phyloP scores from a whole-genome alignment of 176 grass and related monocot genomes.

The Rhynchospora pubera region DNA sequence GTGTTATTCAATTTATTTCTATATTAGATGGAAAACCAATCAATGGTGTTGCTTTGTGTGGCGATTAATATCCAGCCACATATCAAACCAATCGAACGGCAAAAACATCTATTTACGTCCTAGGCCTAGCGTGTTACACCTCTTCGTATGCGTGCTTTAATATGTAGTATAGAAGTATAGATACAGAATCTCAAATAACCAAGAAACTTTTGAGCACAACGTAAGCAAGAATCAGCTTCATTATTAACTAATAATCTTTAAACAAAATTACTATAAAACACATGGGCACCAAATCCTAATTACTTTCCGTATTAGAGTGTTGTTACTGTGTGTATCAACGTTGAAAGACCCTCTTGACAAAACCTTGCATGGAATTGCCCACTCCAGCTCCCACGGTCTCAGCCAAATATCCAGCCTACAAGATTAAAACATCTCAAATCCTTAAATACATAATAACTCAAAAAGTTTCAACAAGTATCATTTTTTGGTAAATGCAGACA shows the following conservation, averaged over 20 bases:
- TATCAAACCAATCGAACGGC: too few relatives aligned
- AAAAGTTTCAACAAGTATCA: neutral
- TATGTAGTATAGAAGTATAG: too few relatives aligned
- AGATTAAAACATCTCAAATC: neutral
- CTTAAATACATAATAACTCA: neutral
- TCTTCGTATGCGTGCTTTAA: too few relatives aligned
- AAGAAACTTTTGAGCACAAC: neutral
- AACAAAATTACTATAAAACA: neutral
- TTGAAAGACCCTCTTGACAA: slow-evolving; percentile 56
- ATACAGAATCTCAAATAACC: neutral
- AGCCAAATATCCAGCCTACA: slow-evolving; percentile 60
- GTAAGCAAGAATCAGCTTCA: neutral
- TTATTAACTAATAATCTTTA: neutral
- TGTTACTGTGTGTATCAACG: slow-evolving; percentile 21
- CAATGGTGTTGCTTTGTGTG: too few relatives aligned
- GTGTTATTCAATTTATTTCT: too few relatives aligned
- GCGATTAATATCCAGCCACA: too few relatives aligned
- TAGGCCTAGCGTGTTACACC: too few relatives aligned
- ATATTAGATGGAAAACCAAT: too few relatives aligned
- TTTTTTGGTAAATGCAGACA: neutral
- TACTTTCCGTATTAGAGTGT: neutral
- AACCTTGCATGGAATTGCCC: slow-evolving; percentile 58
- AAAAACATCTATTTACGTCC: too few relatives aligned
- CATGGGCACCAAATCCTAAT: neutral
- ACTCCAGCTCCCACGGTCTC: slow-evolving; percentile 74